These are phyloP conservation scores for Lodderomyces beijingensis DNA, from an alignment of 1,139 yeast genomes.

Conservation along the genomic window DNA sequence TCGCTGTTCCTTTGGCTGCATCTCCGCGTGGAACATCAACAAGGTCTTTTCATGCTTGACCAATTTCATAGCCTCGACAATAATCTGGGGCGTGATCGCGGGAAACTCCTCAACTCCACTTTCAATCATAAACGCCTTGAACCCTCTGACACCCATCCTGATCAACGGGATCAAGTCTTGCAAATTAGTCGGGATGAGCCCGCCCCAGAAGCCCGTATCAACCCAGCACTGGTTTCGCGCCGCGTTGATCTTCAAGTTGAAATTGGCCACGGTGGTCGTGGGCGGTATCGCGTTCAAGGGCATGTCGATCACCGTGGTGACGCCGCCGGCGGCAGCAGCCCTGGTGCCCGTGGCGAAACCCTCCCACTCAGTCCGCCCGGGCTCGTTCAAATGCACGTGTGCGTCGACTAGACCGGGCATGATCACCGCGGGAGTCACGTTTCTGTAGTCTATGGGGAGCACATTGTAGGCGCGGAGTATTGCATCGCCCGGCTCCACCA, in stretches of 20 bases:
- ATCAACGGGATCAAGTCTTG: slow-evolving; percentile 69
- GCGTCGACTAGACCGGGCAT: slow-evolving; percentile 92
- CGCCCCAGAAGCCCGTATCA: slow-evolving; percentile 96
- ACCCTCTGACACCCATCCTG: slow-evolving; percentile 83
- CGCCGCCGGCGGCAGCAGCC: slow-evolving; percentile 94
- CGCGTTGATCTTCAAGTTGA: slow-evolving; percentile 69
- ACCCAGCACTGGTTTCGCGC: slow-evolving; percentile 85
- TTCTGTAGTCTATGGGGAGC: slow-evolving; percentile 35
- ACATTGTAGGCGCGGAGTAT: slow-evolving; percentile 41
- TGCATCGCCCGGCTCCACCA: slow-evolving; percentile 35
- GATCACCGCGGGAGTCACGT: slow-evolving; percentile 61
- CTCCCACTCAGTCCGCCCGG: slow-evolving; percentile 95
- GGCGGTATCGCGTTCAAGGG: slow-evolving; percentile 95
- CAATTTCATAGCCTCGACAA: slow-evolving; percentile 57
- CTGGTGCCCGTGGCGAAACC: slow-evolving; percentile 91
- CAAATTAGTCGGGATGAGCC: slow-evolving; percentile 74
- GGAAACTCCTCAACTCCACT: slow-evolving; percentile 96
- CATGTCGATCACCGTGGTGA: slow-evolving; percentile 93
- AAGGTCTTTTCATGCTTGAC: slow-evolving; percentile 63
- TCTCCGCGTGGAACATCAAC: slow-evolving; percentile 91
- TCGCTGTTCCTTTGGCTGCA: slow-evolving; percentile 46
- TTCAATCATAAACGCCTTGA: slow-evolving; percentile 86
- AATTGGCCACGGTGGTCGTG: slow-evolving; percentile 77
- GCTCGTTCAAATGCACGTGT: slow-evolving; percentile 91
- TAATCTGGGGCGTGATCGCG: slow-evolving; percentile 60